Base-by-base conservation (phyloP, 2,329 filamentous ascomycete genomes). In the Drechslera avenae region DNA sequence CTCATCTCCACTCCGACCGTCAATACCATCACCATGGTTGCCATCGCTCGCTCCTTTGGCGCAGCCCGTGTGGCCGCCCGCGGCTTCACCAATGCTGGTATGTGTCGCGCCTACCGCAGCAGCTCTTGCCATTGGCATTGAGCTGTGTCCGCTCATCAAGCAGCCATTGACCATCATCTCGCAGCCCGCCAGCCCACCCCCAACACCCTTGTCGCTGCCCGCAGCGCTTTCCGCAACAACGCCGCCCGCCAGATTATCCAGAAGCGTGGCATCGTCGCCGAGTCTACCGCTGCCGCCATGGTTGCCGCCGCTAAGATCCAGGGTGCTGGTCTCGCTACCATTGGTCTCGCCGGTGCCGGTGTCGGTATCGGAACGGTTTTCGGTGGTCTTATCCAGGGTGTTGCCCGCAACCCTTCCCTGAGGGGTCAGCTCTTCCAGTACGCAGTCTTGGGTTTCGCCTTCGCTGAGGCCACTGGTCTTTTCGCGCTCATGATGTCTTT, bases 311-410 rank as follows among this genome's bases (percentile, higher is more conserved):
- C 71, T 52, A 74, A 75, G 71, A 73, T 74, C 61, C 71, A 74
- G 68, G 72, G 72, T 69, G 71, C 71, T 50, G 73, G 73, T 73
- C 69, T 74, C 71, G 90, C 90, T 74, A 90, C 90, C 82, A 91
- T 95, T 76, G 90, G 90, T 88, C 88, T 95, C 74, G 90, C 88
- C 76, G 88, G 88, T 88, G 88, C 89, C 76, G 89, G 90, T 91
- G 90, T 94, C 79, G 90, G 90, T 90, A 95, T 94, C 81, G 90
- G 90, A 84, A 86, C 93, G 76, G 90, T 95, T 76, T 95, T 95
- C 86, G 90, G 88, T 76, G 87, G 89, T 74, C 89, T 95, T 77
- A 84, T 95, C 76, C 87, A 89, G 80, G 86, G 86, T 82, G 90
- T 94, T 78, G 89, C 90, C 83, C 90, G 90, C 83, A 96, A 96